phyloP scores from a whole-genome alignment of 306 rosid genomes.

The Cucumis hystrix region DNA sequence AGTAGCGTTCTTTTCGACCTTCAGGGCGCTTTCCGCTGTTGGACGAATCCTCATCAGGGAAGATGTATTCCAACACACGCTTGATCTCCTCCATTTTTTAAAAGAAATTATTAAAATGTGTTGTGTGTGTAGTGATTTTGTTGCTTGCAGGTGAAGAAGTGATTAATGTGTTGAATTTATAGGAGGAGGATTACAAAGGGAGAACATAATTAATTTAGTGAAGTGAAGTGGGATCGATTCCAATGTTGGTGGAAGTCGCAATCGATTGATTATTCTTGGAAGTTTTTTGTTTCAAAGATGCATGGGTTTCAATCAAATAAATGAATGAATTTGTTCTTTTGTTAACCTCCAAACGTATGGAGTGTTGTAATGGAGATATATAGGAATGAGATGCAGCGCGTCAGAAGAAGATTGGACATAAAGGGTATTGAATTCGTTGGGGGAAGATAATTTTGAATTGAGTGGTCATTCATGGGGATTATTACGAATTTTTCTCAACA shows the following conservation, averaged over 20 bases:
- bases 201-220: neutral
- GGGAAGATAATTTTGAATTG: neutral
- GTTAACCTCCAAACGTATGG: neutral
- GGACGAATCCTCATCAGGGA: neutral
- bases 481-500: neutral
- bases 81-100: neutral
- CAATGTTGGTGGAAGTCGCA: neutral
- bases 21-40: neutral
- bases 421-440: neutral
- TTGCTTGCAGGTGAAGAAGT: neutral
- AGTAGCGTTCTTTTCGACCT: neutral
- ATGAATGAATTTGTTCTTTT: neutral
- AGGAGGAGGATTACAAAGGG: neutral
- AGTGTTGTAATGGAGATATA: neutral
- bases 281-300: neutral
- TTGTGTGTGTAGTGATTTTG: neutral
- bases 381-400: neutral
- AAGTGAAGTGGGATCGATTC: neutral
- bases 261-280: neutral
- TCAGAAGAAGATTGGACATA: neutral
- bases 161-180: neutral
- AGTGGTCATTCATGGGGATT: neutral
- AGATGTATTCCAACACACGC: neutral
- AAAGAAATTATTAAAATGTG: neutral
- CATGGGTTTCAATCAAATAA: neutral